Evolutionary conservation across 2,329 filamentous ascomycete genomes (phyloP).

Genomic region (Fonsecaea pedrosoi): DNA sequence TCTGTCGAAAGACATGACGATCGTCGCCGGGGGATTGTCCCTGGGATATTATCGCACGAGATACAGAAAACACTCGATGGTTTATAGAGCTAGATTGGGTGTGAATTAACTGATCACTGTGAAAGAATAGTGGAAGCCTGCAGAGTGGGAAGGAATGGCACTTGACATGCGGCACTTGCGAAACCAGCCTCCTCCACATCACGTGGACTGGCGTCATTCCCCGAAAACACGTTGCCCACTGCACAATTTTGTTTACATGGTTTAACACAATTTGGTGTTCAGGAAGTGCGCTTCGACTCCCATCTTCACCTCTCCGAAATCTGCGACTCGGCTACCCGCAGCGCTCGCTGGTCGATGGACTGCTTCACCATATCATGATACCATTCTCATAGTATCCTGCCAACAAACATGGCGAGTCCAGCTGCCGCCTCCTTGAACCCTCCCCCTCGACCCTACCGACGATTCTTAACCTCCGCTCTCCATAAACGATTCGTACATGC

Average conservation of each 20-base stretch:
- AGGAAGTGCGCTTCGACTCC: slow-evolving; percentile 5
- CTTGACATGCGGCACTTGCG: slow-evolving; percentile 19
- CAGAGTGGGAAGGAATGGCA: slow-evolving; percentile 1
- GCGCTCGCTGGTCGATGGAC: slow-evolving; percentile 30
- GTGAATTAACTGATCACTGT: background rate
- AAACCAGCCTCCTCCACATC: slow-evolving; percentile 25
- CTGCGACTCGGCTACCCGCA: slow-evolving; percentile 4
- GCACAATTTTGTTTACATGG: slow-evolving; percentile 4
- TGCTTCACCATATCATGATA: slow-evolving; percentile 26
- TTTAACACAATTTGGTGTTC: slow-evolving; percentile 3
- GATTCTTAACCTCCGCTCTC: slow-evolving; percentile 86
- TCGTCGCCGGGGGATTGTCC: background rate
- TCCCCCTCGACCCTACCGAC: slow-evolving; percentile 68
- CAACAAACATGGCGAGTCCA: slow-evolving; percentile 26
- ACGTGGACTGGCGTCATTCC: slow-evolving; percentile 21
- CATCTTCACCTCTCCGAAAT: background rate
- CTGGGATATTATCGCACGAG: background rate
- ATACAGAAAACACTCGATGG: background rate
- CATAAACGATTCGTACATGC: slow-evolving; percentile 86
- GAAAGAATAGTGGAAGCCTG: slow-evolving; percentile 25
- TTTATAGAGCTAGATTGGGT: background rate
- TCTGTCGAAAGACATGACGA: slow-evolving; percentile 86
- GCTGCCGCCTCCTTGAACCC: slow-evolving; percentile 19
- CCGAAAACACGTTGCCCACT: slow-evolving; percentile 9
- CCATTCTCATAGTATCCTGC: background rate